Evolutionary conservation across 2,329 filamentous ascomycete species (phyloP).

Genomic region (Neonectria faginata): DNA sequence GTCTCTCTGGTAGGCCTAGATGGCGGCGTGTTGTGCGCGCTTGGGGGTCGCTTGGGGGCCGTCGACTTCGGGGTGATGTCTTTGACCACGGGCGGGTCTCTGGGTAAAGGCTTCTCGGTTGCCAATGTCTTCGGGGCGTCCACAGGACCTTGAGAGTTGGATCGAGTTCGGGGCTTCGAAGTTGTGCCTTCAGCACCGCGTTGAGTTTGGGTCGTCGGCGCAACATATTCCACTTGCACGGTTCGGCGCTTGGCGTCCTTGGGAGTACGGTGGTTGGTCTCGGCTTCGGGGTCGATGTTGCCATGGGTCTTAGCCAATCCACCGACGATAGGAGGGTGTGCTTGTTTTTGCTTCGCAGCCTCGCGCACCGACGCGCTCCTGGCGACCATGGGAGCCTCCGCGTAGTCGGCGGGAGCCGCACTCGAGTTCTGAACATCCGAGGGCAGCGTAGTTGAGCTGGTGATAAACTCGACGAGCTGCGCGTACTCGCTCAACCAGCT

Average conservation of each 20-base stretch:
- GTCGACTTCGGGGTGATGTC: slow-evolving; percentile 56
- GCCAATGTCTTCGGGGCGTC: slow-evolving; percentile 48
- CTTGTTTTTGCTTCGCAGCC: slow-evolving; percentile 75
- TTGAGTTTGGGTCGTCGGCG: slow-evolving; percentile 86
- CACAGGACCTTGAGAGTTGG: slow-evolving; percentile 59
- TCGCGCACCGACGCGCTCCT: slow-evolving; percentile 95
- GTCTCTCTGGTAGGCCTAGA: slow-evolving; percentile 46
- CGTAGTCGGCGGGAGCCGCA: slow-evolving; percentile 66
- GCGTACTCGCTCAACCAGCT: slow-evolving; percentile 98
- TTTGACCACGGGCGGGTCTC: slow-evolving; percentile 64
- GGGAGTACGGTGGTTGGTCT: slow-evolving; percentile 69
- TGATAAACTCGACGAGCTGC: slow-evolving; percentile 97
- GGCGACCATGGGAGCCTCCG: slow-evolving; percentile 73
- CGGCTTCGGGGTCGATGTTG: slow-evolving; percentile 75
- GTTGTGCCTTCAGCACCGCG: slow-evolving; percentile 64
- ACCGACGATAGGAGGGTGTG: slow-evolving; percentile 62
- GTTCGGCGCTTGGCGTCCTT: slow-evolving; percentile 93
- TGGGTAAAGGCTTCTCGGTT: slow-evolving; percentile 69
- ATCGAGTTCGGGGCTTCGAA: slow-evolving; percentile 42
- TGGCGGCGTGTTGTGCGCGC: slow-evolving; percentile 56
- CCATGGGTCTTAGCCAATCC: slow-evolving; percentile 80
- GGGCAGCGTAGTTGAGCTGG: slow-evolving; percentile 90
- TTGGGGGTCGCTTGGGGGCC: slow-evolving; percentile 58
- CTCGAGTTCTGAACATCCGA: slow-evolving; percentile 87
- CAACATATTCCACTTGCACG: slow-evolving; percentile 97